These are phyloP conservation scores for Coleophoma crateriformis DNA, from an alignment of 2,329 filamentous ascomycete species.

Conservation along the genomic window DNA sequence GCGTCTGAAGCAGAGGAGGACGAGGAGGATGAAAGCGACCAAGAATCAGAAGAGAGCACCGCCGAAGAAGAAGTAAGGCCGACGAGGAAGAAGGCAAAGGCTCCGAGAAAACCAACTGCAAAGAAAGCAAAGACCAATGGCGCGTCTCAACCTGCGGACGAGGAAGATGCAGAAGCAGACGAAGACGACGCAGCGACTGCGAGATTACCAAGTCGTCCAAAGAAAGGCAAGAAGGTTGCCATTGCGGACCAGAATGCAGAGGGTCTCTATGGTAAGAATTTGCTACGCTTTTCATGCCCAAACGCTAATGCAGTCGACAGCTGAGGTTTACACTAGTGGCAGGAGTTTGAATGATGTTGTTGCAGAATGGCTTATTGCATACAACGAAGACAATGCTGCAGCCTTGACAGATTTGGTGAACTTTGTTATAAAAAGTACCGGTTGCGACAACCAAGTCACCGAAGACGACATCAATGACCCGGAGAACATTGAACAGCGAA, in stretches of 20 bases:
- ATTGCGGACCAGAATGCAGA: conserved; percentile 30
- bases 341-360: conserved; percentile 51
- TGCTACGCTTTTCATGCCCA: conserved; percentile 8
- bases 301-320: conserved; percentile 29
- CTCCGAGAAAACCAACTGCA: conserved; percentile 47
- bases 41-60: conserved; percentile 33
- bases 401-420: conserved; percentile 61
- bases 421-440: conserved; percentile 65
- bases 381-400: conserved; percentile 45
- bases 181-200: conserved; percentile 45
- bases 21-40: conserved; percentile 33
- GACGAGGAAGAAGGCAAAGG: conserved; percentile 27
- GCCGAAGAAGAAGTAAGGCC: conserved; percentile 40
- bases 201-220: conserved; percentile 22
- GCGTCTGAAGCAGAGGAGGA: conserved; percentile 41
- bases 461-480: conserved; percentile 83
- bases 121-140: conserved; percentile 64
- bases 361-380: conserved; percentile 54
- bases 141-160: conserved; percentile 38
- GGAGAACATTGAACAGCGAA: conserved; percentile 73
- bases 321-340: conserved; percentile 58
- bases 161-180: conserved; percentile 27
- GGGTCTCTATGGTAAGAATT: conserved; percentile 22
- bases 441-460: conserved; percentile 74
- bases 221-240: conserved; percentile 34